Evolutionary conservation across 345 rosid genomes (phyloP).

Genomic region (Gossypium sturtianum): DNA sequence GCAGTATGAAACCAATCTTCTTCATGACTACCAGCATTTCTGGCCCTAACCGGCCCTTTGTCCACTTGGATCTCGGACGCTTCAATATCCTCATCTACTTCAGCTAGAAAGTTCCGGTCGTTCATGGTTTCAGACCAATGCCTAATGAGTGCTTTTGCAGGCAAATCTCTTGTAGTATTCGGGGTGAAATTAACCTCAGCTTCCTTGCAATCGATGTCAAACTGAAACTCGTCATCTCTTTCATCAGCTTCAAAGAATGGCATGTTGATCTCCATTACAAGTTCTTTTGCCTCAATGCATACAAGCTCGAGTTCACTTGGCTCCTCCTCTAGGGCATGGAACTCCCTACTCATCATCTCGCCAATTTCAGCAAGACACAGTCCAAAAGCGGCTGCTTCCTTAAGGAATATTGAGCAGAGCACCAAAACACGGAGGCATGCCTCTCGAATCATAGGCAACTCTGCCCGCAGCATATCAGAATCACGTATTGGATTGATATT

Average conservation of each 20-base stretch:
- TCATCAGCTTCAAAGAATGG: slow-evolving; percentile 43
- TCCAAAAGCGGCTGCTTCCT: slow-evolving; percentile 77
- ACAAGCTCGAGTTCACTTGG: slow-evolving; percentile 93
- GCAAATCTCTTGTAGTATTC: slow-evolving; percentile 43
- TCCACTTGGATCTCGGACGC: slow-evolving; percentile 1
- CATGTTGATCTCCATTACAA: slow-evolving; percentile 49
- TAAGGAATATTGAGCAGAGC: slow-evolving; percentile 76
- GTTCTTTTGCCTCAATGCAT: slow-evolving; percentile 78
- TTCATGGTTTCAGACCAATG: slow-evolving; percentile 38
- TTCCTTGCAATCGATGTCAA: slow-evolving; percentile 72
- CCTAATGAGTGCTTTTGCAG: slow-evolving; percentile 30
- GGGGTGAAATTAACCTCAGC: slow-evolving; percentile 31
- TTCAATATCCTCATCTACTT: slow-evolving; percentile 41
- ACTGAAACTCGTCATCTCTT: slow-evolving; percentile 64
- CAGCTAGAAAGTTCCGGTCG: slow-evolving; percentile 40
- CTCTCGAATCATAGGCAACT: slow-evolving; percentile 93
- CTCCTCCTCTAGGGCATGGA: slow-evolving; percentile 73
- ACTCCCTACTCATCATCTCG: slow-evolving; percentile 98
- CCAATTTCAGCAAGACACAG: slow-evolving; percentile 93
- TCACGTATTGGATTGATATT: slow-evolving; percentile 56
- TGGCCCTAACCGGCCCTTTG: too few species aligned
- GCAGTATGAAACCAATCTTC: slow-evolving; percentile 8
- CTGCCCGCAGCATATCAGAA: slow-evolving; percentile 67
- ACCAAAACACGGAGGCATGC: slow-evolving; percentile 80
- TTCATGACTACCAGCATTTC: slow-evolving; percentile 29